phyloP scores from a whole-genome alignment of 257 asterid genomes.

The Scutellaria barbata region DNA sequence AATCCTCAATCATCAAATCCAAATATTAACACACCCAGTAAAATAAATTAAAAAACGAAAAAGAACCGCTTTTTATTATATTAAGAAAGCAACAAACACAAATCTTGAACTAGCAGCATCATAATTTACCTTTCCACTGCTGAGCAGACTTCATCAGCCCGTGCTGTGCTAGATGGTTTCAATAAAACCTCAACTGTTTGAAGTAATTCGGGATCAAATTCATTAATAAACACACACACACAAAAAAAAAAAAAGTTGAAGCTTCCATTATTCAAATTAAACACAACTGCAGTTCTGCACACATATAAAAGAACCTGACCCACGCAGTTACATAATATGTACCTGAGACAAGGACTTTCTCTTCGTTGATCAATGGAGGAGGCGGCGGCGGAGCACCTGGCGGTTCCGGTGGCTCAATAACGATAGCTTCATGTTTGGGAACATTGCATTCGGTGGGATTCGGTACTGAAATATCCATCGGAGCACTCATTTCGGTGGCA shows the following conservation, averaged over 20 bases:
- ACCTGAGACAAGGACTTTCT: constrained; percentile 82
- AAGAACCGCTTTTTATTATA: neutral
- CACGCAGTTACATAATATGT: neutral
- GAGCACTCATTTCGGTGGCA: constrained; percentile 64
- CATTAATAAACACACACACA: constrained; percentile 4
- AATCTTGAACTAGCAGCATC: neutral
- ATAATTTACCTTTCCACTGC: constrained; percentile 73
- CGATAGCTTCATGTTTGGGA: constrained; percentile 48
- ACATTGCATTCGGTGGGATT: constrained; percentile 44
- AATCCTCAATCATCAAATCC: constrained; percentile 16
- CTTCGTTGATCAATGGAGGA: constrained; percentile 46
- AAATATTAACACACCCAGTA: constrained; percentile 3
- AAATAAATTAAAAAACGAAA: neutral
- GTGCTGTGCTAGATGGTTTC: constrained; percentile 78
- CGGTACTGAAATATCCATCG: constrained; percentile 77
- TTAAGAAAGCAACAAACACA: constrained; percentile 21
- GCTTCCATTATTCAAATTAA: neutral
- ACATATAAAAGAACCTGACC: neutral
- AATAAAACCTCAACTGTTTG: constrained; percentile 84
- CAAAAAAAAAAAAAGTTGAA: constrained; percentile 8
- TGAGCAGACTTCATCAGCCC: constrained; percentile 63
- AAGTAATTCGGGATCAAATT: constrained; percentile 32
- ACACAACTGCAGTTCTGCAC: neutral
- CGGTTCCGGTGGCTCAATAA: constrained; percentile 49
- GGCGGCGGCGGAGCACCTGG: constrained; percentile 39